Conservation (phyloP, 371 early-diverging fungal genomes). For the Paraphysoderma sedebokerense region DNA sequence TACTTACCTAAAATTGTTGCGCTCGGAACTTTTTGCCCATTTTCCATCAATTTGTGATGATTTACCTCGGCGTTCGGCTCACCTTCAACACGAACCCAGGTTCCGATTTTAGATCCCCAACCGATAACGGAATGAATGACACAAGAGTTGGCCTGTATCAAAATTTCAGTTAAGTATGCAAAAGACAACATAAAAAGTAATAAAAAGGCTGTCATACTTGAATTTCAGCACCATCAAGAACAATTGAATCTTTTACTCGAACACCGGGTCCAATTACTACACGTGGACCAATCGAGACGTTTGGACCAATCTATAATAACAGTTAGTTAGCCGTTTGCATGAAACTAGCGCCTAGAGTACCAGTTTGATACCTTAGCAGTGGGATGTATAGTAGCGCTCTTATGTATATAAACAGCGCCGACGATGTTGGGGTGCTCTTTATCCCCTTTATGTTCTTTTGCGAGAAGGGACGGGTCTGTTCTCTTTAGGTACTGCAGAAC, state of each 20-base stretch:
- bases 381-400: conserved; percentile 80
- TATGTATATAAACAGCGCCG: conserved; percentile 85
- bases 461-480: background rate
- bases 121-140: conserved; percentile 88
- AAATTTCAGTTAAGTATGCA: conserved; percentile 2
- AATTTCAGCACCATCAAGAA: conserved; percentile 88
- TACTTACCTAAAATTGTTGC: conserved; percentile 63
- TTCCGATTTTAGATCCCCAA: conserved; percentile 84
- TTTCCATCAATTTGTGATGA: conserved; percentile 31
- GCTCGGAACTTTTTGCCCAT: conserved; percentile 79
- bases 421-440: conserved; percentile 81
- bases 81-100: conserved; percentile 89
- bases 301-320: conserved; percentile 59
- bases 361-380: conserved; percentile 49
- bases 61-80: conserved; percentile 29
- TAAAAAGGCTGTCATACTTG: conserved; percentile 62
- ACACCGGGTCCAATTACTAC: conserved; percentile 87
- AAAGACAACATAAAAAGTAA: conserved; percentile 24
- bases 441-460: conserved; percentile 13
- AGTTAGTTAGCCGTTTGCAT: background rate
- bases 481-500: conserved; percentile 54
- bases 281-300: conserved; percentile 89
- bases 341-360: background rate
- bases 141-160: conserved; percentile 33
- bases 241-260: conserved; percentile 82